Base-by-base conservation (phyloP, 148 eudicot species). In the Heliamphora exappendiculata region DNA sequence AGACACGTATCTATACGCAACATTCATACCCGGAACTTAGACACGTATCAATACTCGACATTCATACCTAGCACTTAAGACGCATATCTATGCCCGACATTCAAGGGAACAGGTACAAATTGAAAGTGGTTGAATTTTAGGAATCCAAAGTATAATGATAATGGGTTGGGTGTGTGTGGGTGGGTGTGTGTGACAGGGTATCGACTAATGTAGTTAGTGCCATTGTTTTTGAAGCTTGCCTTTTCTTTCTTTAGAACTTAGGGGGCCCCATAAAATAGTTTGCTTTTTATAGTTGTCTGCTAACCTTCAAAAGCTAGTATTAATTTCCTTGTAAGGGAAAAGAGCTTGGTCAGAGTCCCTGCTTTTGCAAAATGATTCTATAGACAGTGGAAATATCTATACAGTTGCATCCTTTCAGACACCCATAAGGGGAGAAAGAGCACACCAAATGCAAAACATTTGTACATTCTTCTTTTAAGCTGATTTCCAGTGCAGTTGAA, bases 141-240 rank as follows among this genome's bases (percentile, higher is more conserved):
- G 94, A 86, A 88, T 88, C 85, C 90, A 88, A 86, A 69, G 91
- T 84, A 89, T 75, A 82, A 79, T 60, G 80, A 65, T 85, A 63
- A 66, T 76, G 72, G 78, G 78, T 73, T 28, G 36, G 19, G 65
- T 28, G 36, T 45, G 39, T 80, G 66, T 80, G 65, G 74, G 54
- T 68, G 49, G 44, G 76, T 26, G 45, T 62, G 60, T 59, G 26
- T 80, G 63, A 82, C 65, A 59, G 76, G 19, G n/a, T n/a, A n/a
- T 82, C 81, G 80, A 58, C 71, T 65, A 67, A 75, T 81, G 13
- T 75, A 20, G 41, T 88, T 84, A 73, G 86, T 88, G 87, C 78
- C 67, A 60, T 73, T 82, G 78, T 31, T 72, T 74, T 69, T 81
- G 73, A 81, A 87, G 75, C 70, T 74, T 86, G 54, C 85, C 74